Base-by-base conservation (phyloP, 768 basidiomycete genomes). In the Mycena metata region DNA sequence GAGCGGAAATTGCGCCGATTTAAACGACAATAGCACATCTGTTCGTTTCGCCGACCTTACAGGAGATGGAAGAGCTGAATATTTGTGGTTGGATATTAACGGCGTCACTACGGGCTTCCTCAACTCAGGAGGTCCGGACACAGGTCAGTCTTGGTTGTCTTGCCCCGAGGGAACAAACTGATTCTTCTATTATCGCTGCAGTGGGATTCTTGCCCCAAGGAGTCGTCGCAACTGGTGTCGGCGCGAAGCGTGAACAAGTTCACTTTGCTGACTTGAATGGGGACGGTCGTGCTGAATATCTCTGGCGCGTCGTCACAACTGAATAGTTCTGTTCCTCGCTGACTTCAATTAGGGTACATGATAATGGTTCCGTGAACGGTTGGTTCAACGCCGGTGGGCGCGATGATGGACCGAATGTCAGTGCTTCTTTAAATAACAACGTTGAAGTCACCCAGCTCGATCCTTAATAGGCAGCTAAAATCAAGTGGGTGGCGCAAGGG, bases 251-350 rank as follows among this genome's bases (percentile, higher is more conserved):
- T 12, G 19, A 23, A 15, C 61, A 63, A 30, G 51, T 63, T 33
- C 62, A 64, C 23, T 64, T 64, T 33, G 62, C 62, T 1, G 63
- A 64, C 30, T n/a, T 64, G 15, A 64, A 64, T 17, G 63, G 63
- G 13, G 54, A 64, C n/a, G 55, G 63, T 13, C 21, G 63, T 11
- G 63, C 63, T 12, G 63, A 64, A 49, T 64, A 64, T 41, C 63
- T 64, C 35, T 64, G 7, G 5, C 12, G 12, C 36, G 36, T 36
- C 36, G 36, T n/a, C n/a, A n/a, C 36, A 36, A 12, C 36, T 36
- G 36, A 36, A 36, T 12, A 36, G 6, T 6, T n/a, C n/a, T 36
- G 12, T 36, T 7, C 12, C 12, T 6, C 12, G 12, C 36, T 36
- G 36, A 36, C 36, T 36, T 12, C 36, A 12, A 36, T 36, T n/a